Evolutionary conservation across 225 moss, liverwort and hornwort species (phyloP).

Genomic region (Neckera pumila): DNA sequence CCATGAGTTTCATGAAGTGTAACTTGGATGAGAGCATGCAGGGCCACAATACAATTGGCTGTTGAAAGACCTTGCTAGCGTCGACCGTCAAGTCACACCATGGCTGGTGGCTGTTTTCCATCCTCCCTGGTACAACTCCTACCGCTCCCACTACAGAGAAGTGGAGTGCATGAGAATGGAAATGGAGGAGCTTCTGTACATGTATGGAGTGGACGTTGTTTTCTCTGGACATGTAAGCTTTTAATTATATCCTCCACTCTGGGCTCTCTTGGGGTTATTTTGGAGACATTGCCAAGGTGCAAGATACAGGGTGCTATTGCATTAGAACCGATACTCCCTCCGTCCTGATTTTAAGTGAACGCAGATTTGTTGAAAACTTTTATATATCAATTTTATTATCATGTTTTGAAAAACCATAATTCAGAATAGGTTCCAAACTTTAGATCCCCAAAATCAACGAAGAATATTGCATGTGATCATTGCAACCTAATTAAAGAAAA

Average conservation of each 20-base stretch:
- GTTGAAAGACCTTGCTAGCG: slow-evolving; percentile 16
- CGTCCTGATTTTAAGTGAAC: background rate
- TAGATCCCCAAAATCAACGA: background rate
- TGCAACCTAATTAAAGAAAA: background rate
- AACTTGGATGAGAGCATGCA: slow-evolving; percentile 3
- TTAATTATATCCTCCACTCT: background rate
- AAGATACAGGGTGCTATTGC: background rate
- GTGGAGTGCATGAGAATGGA: slow-evolving; percentile 54
- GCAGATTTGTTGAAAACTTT: background rate
- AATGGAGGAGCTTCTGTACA: slow-evolving; percentile 53
- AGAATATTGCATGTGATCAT: background rate
- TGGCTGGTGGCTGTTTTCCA: slow-evolving; percentile 51
- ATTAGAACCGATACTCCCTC: background rate
- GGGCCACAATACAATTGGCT: slow-evolving; percentile 44
- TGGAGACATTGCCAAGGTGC: background rate
- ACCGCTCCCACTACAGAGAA: slow-evolving; percentile 50
- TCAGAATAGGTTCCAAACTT: background rate
- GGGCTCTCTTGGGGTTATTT: background rate
- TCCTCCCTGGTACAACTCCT: slow-evolving; percentile 63
- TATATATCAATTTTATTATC: too few species aligned
- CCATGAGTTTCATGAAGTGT: background rate
- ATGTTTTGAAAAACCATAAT: background rate
- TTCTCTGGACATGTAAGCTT: slow-evolving; percentile 49
- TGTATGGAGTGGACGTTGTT: slow-evolving; percentile 29
- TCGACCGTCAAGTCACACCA: slow-evolving; percentile 34